These are phyloP conservation scores for Pseudogymnoascus sp. DNA, from an alignment of 2,329 filamentous ascomycete genomes.

Conservation along the genomic window DNA sequence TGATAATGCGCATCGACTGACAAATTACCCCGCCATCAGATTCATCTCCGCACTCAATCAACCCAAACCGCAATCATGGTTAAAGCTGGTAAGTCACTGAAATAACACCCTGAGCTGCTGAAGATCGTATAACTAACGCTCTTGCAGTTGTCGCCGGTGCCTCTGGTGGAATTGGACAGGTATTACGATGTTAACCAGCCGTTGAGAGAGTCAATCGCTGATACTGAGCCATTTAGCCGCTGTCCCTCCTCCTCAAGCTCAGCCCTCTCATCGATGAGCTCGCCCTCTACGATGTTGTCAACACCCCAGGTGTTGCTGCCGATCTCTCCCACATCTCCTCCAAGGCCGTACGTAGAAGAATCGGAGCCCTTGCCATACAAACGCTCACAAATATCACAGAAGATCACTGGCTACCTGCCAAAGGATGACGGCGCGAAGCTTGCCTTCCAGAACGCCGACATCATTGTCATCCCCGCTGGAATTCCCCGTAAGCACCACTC, in stretches of 20 bases:
- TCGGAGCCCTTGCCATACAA: conserved; percentile 8
- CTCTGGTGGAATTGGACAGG: conserved; percentile 97
- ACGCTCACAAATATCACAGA: conserved; percentile 44
- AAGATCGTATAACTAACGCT: conserved; percentile 10
- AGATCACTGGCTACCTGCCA: conserved; percentile 82
- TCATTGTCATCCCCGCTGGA: conserved; percentile 94
- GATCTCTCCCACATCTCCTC: conserved; percentile 98
- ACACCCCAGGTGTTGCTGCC: conserved; percentile 90
- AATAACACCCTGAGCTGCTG: background rate
- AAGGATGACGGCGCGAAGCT: conserved; percentile 76
- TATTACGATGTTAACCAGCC: conserved; percentile 35
- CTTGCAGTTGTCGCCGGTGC: conserved; percentile 79
- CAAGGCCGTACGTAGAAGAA: conserved; percentile 45
- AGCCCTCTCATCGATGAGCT: conserved; percentile 85
- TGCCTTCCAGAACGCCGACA: conserved; percentile 86
- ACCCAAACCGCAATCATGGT: conserved; percentile 40
- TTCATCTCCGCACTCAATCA: conserved; percentile 4
- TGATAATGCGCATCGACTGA: background rate
- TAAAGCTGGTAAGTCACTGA: conserved; percentile 47
- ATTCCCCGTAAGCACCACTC: conserved; percentile 79
- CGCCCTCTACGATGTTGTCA: conserved; percentile 97
- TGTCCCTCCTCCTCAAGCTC: conserved; percentile 93
- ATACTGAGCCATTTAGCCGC: conserved; percentile 52
- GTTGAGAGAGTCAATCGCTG: conserved; percentile 11
- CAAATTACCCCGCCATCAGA: conserved; percentile 12